A percentile compares a stretch with the other conserved stretches of the same genome.
Evolutionary conservation across 768 basidiomycete species (phyloP).

Genomic region (Sarcodon aspratus): DNA sequence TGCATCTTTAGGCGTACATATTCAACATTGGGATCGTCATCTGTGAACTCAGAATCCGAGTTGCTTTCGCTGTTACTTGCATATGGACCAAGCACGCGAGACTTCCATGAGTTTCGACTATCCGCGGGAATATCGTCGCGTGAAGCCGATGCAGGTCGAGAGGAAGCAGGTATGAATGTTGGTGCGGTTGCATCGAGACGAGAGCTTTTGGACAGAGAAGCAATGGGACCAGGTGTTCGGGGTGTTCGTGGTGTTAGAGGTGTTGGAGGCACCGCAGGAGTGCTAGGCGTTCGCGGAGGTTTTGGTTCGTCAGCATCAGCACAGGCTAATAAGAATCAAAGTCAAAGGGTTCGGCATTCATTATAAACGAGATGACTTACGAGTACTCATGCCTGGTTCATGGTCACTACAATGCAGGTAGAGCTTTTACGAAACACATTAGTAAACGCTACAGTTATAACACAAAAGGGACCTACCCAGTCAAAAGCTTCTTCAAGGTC

Average conservation of each 20-base stretch:
- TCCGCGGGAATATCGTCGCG: background rate
- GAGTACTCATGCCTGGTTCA: slow-evolving; percentile 33
- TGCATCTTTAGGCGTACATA: slow-evolving; percentile 56
- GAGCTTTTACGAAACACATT: slow-evolving; percentile 34
- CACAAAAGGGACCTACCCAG: slow-evolving; percentile 50
- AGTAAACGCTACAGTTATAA: background rate
- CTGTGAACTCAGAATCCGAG: slow-evolving; percentile 1
- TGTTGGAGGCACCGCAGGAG: background rate
- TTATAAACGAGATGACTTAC: slow-evolving; percentile 10
- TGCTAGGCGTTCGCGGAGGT: slow-evolving; percentile 5
- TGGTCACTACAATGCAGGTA: slow-evolving; percentile 50
- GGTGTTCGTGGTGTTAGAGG: slow-evolving; percentile 1
- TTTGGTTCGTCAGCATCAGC: background rate
- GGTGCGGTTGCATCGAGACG: slow-evolving; percentile 30
- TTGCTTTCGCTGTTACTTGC: background rate
- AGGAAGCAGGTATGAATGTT: slow-evolving; percentile 22
- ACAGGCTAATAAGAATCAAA: background rate
- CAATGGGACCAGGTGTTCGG: background rate
- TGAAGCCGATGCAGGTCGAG: background rate
- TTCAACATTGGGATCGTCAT: slow-evolving; percentile 39
- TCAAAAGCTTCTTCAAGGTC: slow-evolving; percentile 85
- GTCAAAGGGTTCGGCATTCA: background rate
- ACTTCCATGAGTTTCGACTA: background rate
- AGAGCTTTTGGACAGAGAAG: slow-evolving; percentile 1
- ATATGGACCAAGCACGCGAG: background rate